Base-by-base conservation (phyloP, 805 yeast genomes). In the Ogataea angusta region DNA sequence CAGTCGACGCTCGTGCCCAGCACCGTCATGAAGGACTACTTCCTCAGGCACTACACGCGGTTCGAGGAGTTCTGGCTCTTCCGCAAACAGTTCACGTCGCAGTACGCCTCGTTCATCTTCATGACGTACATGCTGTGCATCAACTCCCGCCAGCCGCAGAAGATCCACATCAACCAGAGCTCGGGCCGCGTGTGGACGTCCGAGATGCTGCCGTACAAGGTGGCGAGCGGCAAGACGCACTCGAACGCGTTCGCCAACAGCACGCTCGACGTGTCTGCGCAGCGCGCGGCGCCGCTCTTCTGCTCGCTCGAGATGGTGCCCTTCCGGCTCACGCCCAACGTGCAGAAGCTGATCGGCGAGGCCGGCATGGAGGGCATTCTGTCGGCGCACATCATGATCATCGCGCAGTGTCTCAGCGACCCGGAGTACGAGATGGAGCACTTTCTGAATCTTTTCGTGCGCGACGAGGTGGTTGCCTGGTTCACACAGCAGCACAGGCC, bases 61-160 rank as follows among this genome's bases (percentile, higher is more conserved):
- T 95, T 83, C 60, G 96, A 85, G 62, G 97, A 91, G 56, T 93
- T 91, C 71, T 93, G 99, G 99, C 66, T 91, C 38, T 93, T 95
- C 80, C 77, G 98, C 48, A 88, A 89, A 55, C 96, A 90, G 57
- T 95, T 93, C 58, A 80, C 96, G 5, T 82, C 95, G 19, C 96
- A 90, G 63, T 93, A 91, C 64, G 97, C 97, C 4, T 81, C 95
- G 0, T 85, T 93, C 53, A 80, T 88, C 31, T 91, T 91, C 63
- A 81, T 90, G 73, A 86, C 98, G 0, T 88, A 87, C 57, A 84
- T 91, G 89, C 79, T 93, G 85, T 82, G 95, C 65, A 86, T 93
- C 54, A 88, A 88, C 60, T 80, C 84, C 34, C 79, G 99, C 56
- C 91, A 87, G 49, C 98, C 99, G 3, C 95, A 86, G 61, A 95